These are phyloP conservation scores for Pseudophaeomoniella oleicola DNA, from an alignment of 2,329 filamentous ascomycete species.

Conservation along the genomic window DNA sequence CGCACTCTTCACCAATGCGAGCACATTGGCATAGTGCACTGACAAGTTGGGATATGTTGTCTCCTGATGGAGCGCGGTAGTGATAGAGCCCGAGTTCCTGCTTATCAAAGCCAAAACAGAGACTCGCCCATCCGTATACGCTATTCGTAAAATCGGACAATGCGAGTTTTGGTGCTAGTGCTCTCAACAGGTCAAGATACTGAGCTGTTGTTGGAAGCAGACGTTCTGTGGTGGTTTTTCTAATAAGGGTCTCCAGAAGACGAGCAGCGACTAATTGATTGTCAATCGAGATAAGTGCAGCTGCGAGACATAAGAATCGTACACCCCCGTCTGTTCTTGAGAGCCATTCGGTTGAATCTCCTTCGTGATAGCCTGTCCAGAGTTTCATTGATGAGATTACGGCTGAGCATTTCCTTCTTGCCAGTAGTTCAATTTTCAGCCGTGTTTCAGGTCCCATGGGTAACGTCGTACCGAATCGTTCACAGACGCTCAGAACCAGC, in stretches of 20 bases:
- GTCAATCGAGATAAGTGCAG: background rate
- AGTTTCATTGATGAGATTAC: constrained; percentile 2
- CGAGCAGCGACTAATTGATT: background rate
- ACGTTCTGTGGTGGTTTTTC: background rate
- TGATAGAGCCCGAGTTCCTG: too few relatives aligned
- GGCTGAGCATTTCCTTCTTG: background rate
- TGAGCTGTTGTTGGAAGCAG: background rate
- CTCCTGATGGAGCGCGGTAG: too few relatives aligned
- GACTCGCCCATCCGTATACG: background rate
- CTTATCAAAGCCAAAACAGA: too few relatives aligned
- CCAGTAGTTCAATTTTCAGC: constrained; percentile 7
- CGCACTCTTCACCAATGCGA: too few relatives aligned
- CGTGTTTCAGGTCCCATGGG: constrained; percentile 10
- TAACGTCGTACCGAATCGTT: constrained; percentile 12
- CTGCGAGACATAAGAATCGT: background rate
- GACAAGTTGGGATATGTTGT: too few relatives aligned
- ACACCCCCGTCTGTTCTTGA: constrained; percentile 2
- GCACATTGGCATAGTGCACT: too few relatives aligned
- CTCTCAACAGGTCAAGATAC: background rate
- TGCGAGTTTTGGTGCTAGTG: background rate
- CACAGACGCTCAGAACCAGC: constrained; percentile 21
- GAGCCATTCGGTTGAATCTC: constrained; percentile 3
- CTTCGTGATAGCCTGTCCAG: constrained; percentile 3
- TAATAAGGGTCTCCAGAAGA: background rate
- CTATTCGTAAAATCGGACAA: background rate